Evolutionary conservation across 495 filamentous ascomycete species (phyloP).

Genomic region (Aspergillus sclerotioniger): DNA sequence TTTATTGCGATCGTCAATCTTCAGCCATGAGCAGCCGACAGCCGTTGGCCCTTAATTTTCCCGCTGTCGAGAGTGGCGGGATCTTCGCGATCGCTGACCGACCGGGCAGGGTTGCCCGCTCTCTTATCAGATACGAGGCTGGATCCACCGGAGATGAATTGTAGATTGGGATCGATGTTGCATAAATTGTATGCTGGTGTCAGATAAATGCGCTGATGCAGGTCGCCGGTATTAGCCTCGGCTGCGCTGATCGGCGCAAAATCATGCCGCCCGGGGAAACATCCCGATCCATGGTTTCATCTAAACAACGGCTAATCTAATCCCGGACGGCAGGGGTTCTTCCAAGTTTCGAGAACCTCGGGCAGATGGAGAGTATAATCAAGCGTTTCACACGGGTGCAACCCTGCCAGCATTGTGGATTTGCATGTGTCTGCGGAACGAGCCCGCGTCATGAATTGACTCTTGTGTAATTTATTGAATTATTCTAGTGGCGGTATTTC

Average conservation of each 20-base stretch:
- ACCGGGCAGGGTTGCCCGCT: neutral
- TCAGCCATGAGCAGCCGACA: too few relatives aligned
- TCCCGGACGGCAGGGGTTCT: neutral
- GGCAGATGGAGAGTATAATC: neutral
- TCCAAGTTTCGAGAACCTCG: neutral
- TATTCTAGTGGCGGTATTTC: neutral
- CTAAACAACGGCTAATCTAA: neutral
- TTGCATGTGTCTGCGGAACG: neutral
- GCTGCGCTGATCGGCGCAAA: neutral
- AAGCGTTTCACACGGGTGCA: neutral
- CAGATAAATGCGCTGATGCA: neutral
- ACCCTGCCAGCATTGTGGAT: neutral
- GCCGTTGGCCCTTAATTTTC: too few relatives aligned
- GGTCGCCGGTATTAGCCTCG: neutral
- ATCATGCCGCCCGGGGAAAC: neutral
- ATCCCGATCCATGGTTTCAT: neutral
- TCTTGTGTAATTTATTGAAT: too few relatives aligned
- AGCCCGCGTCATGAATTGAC: too few relatives aligned
- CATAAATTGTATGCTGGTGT: neutral
- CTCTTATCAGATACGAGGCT: neutral
- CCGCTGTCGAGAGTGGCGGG: neutral
- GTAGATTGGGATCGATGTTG: neutral
- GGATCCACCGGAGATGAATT: neutral
- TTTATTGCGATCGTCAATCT: too few relatives aligned
- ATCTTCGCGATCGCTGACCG: neutral